Conservation (phyloP, 2,329 filamentous ascomycete species). For the Trichoderma koningii region DNA sequence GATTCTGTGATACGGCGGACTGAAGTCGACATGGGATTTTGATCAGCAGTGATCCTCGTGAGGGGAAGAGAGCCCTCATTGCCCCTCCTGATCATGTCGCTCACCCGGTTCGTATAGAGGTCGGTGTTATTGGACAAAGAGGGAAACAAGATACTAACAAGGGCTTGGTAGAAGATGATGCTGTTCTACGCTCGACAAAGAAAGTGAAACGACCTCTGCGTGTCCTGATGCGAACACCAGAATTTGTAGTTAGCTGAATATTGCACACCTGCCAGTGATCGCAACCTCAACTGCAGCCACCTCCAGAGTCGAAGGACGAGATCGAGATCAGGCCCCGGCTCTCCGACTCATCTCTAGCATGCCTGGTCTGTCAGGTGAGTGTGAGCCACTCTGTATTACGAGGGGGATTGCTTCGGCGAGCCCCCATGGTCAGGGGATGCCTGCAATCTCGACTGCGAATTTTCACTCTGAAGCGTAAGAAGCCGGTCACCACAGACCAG, state of each 20-base stretch:
- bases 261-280: background rate
- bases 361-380: slow-evolving; percentile 24
- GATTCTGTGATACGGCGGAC: too few relatives aligned
- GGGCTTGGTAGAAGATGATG: background rate
- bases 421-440: slow-evolving; percentile 3
- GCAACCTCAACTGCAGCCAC: background rate
- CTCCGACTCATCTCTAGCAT: slow-evolving; percentile 23
- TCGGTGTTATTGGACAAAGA: background rate
- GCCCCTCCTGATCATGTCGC: too few relatives aligned
- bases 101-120: too few relatives aligned
- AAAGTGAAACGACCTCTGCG: background rate
- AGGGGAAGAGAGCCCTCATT: too few relatives aligned
- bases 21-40: too few relatives aligned
- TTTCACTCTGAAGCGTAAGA: slow-evolving; percentile 3
- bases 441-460: background rate
- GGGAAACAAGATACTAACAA: background rate
- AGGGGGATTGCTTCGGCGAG: background rate
- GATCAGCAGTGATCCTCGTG: too few relatives aligned
- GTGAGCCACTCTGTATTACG: slow-evolving; percentile 15
- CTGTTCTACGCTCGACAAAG: background rate
- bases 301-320: background rate
- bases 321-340: slow-evolving; percentile 14
- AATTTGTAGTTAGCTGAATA: slow-evolving; percentile 8
- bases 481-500: slow-evolving; percentile 2
- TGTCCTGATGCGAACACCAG: background rate